phyloP scores from a whole-genome alignment of 2,329 filamentous ascomycete genomes.

The Botryotinia globosa region DNA sequence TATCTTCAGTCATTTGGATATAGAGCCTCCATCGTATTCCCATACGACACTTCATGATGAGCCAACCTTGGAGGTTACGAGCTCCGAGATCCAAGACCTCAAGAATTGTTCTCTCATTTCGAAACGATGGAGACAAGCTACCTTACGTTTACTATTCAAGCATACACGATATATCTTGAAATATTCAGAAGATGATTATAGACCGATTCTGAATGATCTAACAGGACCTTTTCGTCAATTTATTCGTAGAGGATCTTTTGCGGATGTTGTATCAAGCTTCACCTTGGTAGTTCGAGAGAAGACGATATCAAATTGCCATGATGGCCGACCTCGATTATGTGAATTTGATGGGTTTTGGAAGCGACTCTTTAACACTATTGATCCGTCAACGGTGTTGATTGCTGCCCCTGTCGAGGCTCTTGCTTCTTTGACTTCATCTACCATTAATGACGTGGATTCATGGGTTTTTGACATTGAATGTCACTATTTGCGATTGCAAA shows the following conservation, averaged over 20 bases:
- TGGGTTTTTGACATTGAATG: conserved; percentile 64
- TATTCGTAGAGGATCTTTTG: conserved; percentile 37
- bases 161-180: conserved; percentile 45
- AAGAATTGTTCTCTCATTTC: conserved; percentile 57
- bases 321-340: conserved; percentile 18
- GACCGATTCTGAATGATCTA: conserved; percentile 24
- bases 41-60: conserved; percentile 47
- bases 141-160: conserved; percentile 56
- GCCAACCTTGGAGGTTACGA: conserved; percentile 46
- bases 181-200: conserved; percentile 15
- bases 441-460: conserved; percentile 54
- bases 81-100: conserved; percentile 43
- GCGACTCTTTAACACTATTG: conserved; percentile 51
- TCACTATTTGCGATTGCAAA: conserved; percentile 55
- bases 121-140: conserved; percentile 50
- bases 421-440: conserved; percentile 56
- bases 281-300: conserved; percentile 43
- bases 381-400: conserved; percentile 54
- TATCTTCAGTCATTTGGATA: conserved; percentile 55
- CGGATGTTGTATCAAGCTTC: conserved; percentile 46
- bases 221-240: conserved; percentile 40
- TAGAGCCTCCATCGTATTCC: conserved; percentile 47
- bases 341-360: conserved; percentile 48
- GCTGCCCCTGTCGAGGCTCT: conserved; percentile 62
- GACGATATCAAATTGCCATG: conserved; percentile 23